Conservation (phyloP, 441 rosid species). For the Adansonia grandidieri region DNA sequence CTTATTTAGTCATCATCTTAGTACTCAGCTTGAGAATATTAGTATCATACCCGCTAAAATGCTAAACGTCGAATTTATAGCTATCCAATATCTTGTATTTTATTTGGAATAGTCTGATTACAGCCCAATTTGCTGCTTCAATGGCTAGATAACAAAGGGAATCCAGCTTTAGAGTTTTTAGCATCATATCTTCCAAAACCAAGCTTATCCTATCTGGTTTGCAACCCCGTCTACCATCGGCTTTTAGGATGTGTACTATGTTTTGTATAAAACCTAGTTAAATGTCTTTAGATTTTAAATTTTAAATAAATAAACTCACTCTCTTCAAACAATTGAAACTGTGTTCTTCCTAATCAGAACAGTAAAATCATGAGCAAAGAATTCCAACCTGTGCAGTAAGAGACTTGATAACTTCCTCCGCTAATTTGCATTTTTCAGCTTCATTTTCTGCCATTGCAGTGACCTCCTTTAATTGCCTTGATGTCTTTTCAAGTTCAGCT, state of each 20-base stretch:
- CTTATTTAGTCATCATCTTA: neutral
- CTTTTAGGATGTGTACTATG: neutral
- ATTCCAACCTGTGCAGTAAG: slow-evolving; percentile 62
- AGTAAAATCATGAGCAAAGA: slow-evolving; percentile 20
- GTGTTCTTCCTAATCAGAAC: neutral
- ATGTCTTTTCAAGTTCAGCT: slow-evolving; percentile 61
- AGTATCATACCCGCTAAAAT: neutral
- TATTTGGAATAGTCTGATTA: neutral
- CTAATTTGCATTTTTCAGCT: slow-evolving; percentile 68
- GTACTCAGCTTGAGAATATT: neutral
- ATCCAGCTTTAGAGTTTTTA: neutral
- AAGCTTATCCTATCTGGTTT: neutral
- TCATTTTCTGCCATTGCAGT: slow-evolving; percentile 66
- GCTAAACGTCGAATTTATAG: neutral
- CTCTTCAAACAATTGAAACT: neutral
- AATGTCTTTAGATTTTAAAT: neutral
- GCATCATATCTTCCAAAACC: neutral
- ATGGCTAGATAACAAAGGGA: neutral
- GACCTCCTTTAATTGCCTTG: slow-evolving; percentile 55
- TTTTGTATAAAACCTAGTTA: neutral
- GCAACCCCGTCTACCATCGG: neutral
- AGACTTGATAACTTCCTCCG: slow-evolving; percentile 63
- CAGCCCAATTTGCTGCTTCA: neutral
- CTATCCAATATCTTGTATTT: neutral
- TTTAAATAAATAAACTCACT: neutral